Evolutionary conservation across 1,284 basidiomycete species (phyloP), one percentile per base, ranked within the genome.

Genomic region (Puccinia brachypodii): DNA sequence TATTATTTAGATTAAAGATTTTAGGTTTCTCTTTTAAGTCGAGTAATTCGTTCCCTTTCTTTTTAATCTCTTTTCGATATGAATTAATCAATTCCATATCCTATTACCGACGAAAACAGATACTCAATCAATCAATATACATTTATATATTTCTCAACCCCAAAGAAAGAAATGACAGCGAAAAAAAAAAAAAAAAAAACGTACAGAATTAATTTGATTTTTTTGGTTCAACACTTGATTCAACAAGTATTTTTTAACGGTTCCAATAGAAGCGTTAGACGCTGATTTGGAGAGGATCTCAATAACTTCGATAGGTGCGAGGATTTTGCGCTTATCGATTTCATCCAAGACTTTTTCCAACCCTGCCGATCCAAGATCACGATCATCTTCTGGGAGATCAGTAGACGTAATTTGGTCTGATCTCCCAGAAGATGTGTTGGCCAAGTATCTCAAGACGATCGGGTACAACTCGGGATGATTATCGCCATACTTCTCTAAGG

Each of bases 211-310:
- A 92, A 66, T 92, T 90, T 71, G 96, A 92, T 85, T 95, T 92
- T n/a, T 89, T 89, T 84, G 90, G 87, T 71, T 93, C 91, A 76
- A 91, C 89, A 84, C 89, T 90, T 92, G 90, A 83, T 88, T 88
- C 87, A 93, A 90, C 84, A 99, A 87, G 92, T 95, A 98, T 60
- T 93, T 90, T 87, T 95, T 94, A 76, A 99, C 92, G 1, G 95
- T 88, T 4, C 96, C 96, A 0, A 98, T 92, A 84, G 92, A 94
- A 19, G 95, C 93, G 14, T 94, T 92, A n/a, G 50, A 50, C 0
- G 90, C 91, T 85, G 95, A 96, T 85, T 93, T 89, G 83, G 93
- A 93, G 80, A 99, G 87, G 7, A 95, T 89, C 87, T 97, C 93
- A 25, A 99, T 91, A 25, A 98, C 92, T 3, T 92, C 92, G 16